phyloP scores from a whole-genome alignment of 225 moss, liverwort and hornwort genomes.

The Climacium dendroides region DNA sequence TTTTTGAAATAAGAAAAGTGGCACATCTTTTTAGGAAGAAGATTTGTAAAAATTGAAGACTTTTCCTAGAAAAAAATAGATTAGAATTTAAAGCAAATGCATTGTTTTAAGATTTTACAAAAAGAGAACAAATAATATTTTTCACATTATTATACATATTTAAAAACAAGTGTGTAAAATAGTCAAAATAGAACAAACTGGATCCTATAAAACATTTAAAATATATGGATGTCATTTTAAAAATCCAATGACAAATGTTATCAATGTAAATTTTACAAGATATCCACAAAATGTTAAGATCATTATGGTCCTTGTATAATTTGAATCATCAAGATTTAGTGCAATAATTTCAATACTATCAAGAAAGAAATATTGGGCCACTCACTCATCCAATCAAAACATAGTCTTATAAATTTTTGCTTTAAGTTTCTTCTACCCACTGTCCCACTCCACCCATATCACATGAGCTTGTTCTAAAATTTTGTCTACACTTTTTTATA shows the following conservation, averaged over 20 bases:
- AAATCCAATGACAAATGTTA: background rate
- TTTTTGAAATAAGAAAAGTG: background rate
- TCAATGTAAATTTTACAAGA: background rate
- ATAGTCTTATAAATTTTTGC: background rate
- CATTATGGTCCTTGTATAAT: background rate
- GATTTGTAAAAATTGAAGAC: too few species aligned
- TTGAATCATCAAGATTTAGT: background rate
- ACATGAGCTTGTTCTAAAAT: background rate
- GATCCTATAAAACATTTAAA: too few species aligned
- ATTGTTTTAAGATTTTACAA: background rate
- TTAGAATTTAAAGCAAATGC: background rate
- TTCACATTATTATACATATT: background rate
- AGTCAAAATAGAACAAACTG: too few species aligned
- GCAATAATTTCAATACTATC: background rate
- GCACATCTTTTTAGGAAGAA: background rate
- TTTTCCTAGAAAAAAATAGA: background rate
- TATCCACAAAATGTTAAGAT: background rate
- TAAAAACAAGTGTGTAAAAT: background rate
- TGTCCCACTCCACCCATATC: background rate
- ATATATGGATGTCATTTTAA: background rate
- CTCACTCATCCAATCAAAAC: background rate
- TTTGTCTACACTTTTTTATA: background rate
- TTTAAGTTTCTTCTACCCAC: background rate
- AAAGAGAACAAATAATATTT: background rate
- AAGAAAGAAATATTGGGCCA: background rate